A percentile compares a stretch with the other conserved stretches of the same genome.
These are phyloP conservation scores for Diaporthe capsici DNA, from an alignment of 2,329 filamentous ascomycete species.

Conservation along the genomic window DNA sequence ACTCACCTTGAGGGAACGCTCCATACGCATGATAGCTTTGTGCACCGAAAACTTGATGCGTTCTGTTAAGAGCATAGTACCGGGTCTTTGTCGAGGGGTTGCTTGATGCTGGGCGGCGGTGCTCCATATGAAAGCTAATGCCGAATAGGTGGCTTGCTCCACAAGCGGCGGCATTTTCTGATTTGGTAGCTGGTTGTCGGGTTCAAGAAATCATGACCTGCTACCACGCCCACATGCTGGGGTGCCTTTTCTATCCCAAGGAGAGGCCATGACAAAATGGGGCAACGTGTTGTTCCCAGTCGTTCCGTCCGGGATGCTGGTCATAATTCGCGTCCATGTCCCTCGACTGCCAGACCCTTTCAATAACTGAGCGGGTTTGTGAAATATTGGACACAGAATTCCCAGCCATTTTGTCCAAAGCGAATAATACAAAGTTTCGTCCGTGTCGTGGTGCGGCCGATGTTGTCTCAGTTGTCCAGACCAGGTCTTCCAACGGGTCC, in stretches of 20 bases:
- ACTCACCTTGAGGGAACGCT: not conserved
- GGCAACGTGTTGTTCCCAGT: conserved; percentile 27
- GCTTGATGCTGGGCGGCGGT: not conserved
- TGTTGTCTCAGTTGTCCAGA: conserved; percentile 48
- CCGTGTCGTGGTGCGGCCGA: conserved; percentile 48
- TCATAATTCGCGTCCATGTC: conserved; percentile 47
- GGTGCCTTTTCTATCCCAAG: not conserved
- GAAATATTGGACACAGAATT: conserved; percentile 59
- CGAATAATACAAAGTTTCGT: conserved; percentile 55
- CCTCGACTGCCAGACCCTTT: conserved; percentile 61
- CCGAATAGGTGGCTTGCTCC: too few relatives aligned
- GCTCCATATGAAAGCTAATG: not conserved
- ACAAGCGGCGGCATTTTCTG: not conserved
- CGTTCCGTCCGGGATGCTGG: not conserved
- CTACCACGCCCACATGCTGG: not conserved
- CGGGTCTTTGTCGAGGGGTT: not conserved
- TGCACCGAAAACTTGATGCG: not conserved
- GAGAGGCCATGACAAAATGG: conserved; percentile 29
- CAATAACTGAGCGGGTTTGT: conserved; percentile 60
- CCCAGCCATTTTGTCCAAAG: conserved; percentile 56
- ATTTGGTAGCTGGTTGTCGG: not conserved
- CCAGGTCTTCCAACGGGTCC: conserved; percentile 51
- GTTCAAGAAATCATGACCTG: too few relatives aligned
- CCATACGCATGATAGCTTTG: not conserved
- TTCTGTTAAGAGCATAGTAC: too few relatives aligned